These are phyloP conservation scores for Strobilomyces dryophilus DNA, from an alignment of 768 basidiomycete genomes.

Conservation along the genomic window DNA sequence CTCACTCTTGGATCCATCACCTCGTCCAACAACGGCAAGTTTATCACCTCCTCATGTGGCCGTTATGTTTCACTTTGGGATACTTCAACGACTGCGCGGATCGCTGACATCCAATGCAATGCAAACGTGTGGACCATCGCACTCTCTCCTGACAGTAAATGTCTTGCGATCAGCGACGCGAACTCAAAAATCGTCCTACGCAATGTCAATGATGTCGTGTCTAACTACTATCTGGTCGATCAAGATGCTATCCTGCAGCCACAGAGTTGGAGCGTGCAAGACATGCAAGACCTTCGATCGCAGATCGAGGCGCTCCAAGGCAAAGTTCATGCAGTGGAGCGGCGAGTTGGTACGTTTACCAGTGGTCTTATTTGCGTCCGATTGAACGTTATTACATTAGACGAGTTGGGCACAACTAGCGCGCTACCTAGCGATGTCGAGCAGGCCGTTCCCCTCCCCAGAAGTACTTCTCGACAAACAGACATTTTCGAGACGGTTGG, in stretches of 20 bases:
- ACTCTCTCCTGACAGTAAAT: background rate
- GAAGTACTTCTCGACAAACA: background rate
- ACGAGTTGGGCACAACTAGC: too few species aligned
- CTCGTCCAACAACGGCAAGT: background rate
- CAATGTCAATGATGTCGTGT: background rate
- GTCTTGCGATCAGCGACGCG: background rate
- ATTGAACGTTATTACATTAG: too few species aligned
- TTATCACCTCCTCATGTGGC: background rate
- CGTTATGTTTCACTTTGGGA: conserved; percentile 1
- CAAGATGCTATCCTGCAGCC: background rate
- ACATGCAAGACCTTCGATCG: background rate
- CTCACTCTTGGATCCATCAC: background rate
- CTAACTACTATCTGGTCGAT: background rate
- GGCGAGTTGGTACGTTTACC: too few species aligned
- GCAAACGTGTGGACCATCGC: background rate
- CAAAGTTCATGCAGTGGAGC: too few species aligned
- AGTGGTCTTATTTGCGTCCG: too few species aligned
- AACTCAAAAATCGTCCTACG: background rate
- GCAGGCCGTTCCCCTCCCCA: too few species aligned
- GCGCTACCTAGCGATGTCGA: too few species aligned
- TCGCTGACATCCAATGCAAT: background rate
- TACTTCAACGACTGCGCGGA: background rate
- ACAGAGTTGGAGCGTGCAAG: background rate
- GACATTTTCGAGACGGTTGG: background rate
- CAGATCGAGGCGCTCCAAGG: too few species aligned